Conservation (phyloP, 2,329 filamentous ascomycete species). For the Penicillium hordei region DNA sequence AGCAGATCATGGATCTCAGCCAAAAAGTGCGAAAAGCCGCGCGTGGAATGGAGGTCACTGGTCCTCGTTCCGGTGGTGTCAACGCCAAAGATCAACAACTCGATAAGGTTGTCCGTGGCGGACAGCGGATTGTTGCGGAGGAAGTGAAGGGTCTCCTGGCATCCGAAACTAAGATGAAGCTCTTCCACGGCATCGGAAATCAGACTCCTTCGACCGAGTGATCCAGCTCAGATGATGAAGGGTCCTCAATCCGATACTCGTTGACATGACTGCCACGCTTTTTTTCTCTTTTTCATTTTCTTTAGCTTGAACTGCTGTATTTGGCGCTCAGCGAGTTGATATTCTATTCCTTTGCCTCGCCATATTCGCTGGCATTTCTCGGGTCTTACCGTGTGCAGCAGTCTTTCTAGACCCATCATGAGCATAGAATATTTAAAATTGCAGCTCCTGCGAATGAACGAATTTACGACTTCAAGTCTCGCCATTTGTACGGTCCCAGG, state of each 20-base stretch:
- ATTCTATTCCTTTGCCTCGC: not conserved
- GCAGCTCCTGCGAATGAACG: constrained; percentile 9
- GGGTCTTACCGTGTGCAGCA: not conserved
- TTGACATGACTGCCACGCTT: constrained; percentile 20
- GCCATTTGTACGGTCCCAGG: not conserved
- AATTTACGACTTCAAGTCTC: constrained; percentile 2
- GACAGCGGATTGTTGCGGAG: constrained; percentile 58
- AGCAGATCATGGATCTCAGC: constrained; percentile 85
- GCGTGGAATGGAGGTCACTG: constrained; percentile 37
- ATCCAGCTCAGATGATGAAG: not conserved
- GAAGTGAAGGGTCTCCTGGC: constrained; percentile 50
- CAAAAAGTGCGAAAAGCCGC: constrained; percentile 73
- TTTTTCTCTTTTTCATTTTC: constrained; percentile 6
- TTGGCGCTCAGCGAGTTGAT: constrained; percentile 15
- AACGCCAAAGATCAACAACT: constrained; percentile 47
- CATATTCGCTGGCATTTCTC: not conserved
- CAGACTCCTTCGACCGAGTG: constrained; percentile 18
- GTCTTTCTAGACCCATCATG: not conserved
- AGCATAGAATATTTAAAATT: constrained; percentile 4
- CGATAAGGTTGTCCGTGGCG: constrained; percentile 56
- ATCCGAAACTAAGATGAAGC: constrained; percentile 52
- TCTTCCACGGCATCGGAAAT: constrained; percentile 48
- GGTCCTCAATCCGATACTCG: constrained; percentile 4
- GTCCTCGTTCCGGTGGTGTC: constrained; percentile 29
- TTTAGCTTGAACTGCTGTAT: constrained; percentile 6